phyloP scores from a whole-genome alignment of 2,329 filamentous ascomycete genomes.

The Colletotrichum ledebouriae region DNA sequence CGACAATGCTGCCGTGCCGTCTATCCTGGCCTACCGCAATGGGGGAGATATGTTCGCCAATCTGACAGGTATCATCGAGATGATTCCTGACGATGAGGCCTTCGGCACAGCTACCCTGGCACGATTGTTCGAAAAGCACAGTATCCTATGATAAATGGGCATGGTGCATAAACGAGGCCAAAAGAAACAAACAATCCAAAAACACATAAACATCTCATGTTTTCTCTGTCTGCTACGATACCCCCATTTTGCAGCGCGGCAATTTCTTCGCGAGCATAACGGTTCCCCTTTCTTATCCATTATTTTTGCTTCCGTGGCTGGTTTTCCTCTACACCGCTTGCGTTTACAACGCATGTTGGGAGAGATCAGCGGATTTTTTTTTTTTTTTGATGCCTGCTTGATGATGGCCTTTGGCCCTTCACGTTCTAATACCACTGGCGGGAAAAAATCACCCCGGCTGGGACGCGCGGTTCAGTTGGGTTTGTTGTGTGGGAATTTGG shows the following conservation, averaged over 20 bases:
- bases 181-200: background rate
- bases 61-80: slow-evolving; percentile 86
- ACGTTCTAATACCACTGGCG: slow-evolving; percentile 21
- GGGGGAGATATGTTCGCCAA: slow-evolving; percentile 92
- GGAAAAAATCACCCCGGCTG: slow-evolving; percentile 8
- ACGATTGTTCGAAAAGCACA: slow-evolving; percentile 65
- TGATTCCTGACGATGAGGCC: slow-evolving; percentile 79
- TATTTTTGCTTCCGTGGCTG: background rate
- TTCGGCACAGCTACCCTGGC: slow-evolving; percentile 69
- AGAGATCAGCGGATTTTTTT: background rate
- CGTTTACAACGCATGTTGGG: slow-evolving; percentile 1
- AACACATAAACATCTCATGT: slow-evolving; percentile 18
- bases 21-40: slow-evolving; percentile 88
- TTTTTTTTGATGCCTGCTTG: slow-evolving; percentile 6
- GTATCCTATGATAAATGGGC: slow-evolving; percentile 59
- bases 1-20: slow-evolving; percentile 88
- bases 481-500: slow-evolving; percentile 3
- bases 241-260: slow-evolving; percentile 39
- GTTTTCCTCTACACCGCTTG: background rate
- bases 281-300: slow-evolving; percentile 11
- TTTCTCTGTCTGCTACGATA: slow-evolving; percentile 42
- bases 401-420: slow-evolving; percentile 9
- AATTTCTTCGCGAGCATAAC: slow-evolving; percentile 21
- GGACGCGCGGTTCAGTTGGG: slow-evolving; percentile 13
- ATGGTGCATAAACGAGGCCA: slow-evolving; percentile 9